phyloP scores from a whole-genome alignment of 1,139 yeast species.

The Lodderomyces parapsilosis region DNA sequence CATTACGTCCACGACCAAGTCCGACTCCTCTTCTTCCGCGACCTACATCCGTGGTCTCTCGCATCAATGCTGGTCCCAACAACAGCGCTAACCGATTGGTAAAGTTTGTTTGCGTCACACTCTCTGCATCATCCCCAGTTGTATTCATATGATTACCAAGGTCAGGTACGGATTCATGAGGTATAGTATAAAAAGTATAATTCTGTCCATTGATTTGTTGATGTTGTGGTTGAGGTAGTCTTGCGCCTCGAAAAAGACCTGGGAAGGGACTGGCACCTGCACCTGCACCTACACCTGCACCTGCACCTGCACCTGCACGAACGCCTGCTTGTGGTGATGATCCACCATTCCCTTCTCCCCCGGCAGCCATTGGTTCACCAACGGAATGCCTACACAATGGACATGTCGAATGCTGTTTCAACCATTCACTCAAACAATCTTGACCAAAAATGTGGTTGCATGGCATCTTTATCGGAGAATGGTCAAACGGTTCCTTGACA shows the following conservation, averaged over 20 bases:
- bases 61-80: slow-evolving; percentile 3
- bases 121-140: not conserved
- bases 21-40: not conserved
- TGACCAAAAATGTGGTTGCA: slow-evolving; percentile 81
- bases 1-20: not conserved
- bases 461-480: slow-evolving; percentile 70
- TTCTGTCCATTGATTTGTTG: slow-evolving; percentile 2
- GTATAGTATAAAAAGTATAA: slow-evolving; percentile 2
- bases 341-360: not conserved
- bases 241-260: slow-evolving; percentile 1
- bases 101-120: not conserved
- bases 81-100: slow-evolving; percentile 1
- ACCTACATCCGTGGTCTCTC: not conserved
- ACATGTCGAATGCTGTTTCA: slow-evolving; percentile 64
- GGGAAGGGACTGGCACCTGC: slow-evolving; percentile 9
- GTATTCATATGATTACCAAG: slow-evolving; percentile 1
- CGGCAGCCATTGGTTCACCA: slow-evolving; percentile 20
- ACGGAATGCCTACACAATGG: slow-evolving; percentile 74
- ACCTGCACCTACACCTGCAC: slow-evolving; percentile 7
- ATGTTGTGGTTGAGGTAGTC: slow-evolving; percentile 1
- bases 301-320: slow-evolving; percentile 5
- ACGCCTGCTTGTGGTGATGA: slow-evolving; percentile 6
- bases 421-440: slow-evolving; percentile 75
- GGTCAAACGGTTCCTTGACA: slow-evolving; percentile 40
- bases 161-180: not conserved